Evolutionary conservation across 106 monocot species (phyloP), one percentile per base, ranked within the genome.

Genomic region (Allium cepa): DNA sequence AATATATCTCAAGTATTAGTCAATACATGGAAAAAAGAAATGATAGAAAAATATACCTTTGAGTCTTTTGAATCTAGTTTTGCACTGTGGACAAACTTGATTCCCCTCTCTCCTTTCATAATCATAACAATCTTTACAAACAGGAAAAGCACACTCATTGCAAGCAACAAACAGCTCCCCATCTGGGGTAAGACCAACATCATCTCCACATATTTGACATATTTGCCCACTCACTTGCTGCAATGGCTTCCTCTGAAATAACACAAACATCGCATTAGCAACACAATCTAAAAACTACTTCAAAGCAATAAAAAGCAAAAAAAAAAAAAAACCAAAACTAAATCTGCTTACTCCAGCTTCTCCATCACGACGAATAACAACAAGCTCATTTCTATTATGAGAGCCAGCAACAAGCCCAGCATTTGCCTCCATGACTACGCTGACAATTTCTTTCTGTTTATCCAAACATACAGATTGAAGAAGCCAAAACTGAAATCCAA

Each of bases 81-180:
- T 94, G 82, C 94, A 94, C 80, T 94, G 94, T 36, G 94, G 94
- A 73, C 94, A 94, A 65, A 87, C 82, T 81, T 94, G 94, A 69
- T 57, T 90, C 15, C 94, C 94, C 72, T 94, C 94, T 52, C 82
- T 72, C 4, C 94, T 76, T 77, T 94, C 94, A 62, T 94, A 94
- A 72, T 90, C 88, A 18, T 93, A 93, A 70, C 93, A 93, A 49
- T 79, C 86, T n/a, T 69, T 50, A 73, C 93, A 93, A 15, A 93
- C 66, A 1, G 93, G 93, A 72, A 93, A 93, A 36, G 93, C 93
- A 62, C 93, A 93, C 79, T 93, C 93, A 69, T 88, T 88, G 80
- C 93, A 93, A 52, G 93, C 93, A 18, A 93, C 93, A 75, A 93
- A 93, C 46, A 86, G 81, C 81, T 93, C 93, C 16, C 85, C 85